phyloP scores from a whole-genome alignment of 108 stramenopile species.

The Nitzschia palea region DNA sequence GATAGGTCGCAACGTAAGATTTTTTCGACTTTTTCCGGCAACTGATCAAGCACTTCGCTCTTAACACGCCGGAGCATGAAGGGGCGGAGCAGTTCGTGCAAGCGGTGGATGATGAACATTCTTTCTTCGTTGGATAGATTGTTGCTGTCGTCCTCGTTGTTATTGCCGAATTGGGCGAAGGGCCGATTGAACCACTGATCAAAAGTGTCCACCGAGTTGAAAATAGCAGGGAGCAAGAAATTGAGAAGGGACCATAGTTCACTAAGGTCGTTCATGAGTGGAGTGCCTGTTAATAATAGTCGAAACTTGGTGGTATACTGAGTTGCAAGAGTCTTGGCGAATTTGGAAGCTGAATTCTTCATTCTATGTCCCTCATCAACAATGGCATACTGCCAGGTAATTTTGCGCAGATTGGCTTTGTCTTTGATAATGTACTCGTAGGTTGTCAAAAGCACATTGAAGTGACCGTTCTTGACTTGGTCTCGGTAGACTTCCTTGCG shows the following conservation, averaged over 20 bases:
- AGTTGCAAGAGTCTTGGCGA: slow-evolving; percentile 67
- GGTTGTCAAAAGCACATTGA: slow-evolving; percentile 90
- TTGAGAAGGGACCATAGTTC: slow-evolving; percentile 77
- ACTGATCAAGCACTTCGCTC: slow-evolving; percentile 78
- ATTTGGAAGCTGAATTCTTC: slow-evolving; percentile 79
- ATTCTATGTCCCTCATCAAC: slow-evolving; percentile 93
- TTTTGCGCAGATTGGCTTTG: slow-evolving; percentile 75
- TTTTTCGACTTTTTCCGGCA: slow-evolving; percentile 92
- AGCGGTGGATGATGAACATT: slow-evolving; percentile 89
- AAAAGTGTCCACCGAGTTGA: slow-evolving; percentile 77
- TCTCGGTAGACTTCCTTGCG: slow-evolving; percentile 74
- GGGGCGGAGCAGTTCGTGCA: slow-evolving; percentile 89
- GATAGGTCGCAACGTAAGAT: slow-evolving; percentile 84
- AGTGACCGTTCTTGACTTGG: slow-evolving; percentile 74
- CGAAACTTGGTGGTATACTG: slow-evolving; percentile 56
- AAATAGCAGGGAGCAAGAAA: slow-evolving; percentile 66
- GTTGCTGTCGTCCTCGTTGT: slow-evolving; percentile 46
- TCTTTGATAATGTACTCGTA: slow-evolving; percentile 94
- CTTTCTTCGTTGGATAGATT: slow-evolving; percentile 82
- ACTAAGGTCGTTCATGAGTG: slow-evolving; percentile 77
- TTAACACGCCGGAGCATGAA: slow-evolving; percentile 94
- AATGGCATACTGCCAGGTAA: slow-evolving; percentile 88
- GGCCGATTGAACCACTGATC: slow-evolving; percentile 92
- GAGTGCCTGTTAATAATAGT: slow-evolving; percentile 87
- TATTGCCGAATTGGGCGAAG: slow-evolving; percentile 73